These are phyloP conservation scores for Graphiopsis chlorocephala DNA, from an alignment of 2,329 filamentous ascomycete species.

Conservation along the genomic window DNA sequence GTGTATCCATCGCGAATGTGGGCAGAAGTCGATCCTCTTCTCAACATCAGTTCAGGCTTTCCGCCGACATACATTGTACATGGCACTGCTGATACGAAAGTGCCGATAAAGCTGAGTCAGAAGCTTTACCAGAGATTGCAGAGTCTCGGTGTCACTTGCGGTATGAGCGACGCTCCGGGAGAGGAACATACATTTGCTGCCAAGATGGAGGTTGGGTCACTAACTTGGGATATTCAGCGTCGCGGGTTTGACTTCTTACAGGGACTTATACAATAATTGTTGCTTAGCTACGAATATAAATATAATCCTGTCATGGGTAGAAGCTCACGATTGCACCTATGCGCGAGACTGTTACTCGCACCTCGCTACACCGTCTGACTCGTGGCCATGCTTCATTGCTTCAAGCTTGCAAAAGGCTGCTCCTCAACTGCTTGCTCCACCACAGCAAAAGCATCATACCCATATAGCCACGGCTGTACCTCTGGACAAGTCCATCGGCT, in stretches of 20 bases:
- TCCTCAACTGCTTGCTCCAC: conserved; percentile 32
- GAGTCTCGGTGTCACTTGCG: not conserved
- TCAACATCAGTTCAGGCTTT: not conserved
- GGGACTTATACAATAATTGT: not conserved
- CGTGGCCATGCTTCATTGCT: not conserved
- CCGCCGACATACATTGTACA: not conserved
- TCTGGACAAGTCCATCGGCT: conserved; percentile 54
- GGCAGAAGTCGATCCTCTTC: not conserved
- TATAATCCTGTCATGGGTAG: not conserved
- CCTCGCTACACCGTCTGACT: not conserved
- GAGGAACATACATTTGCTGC: not conserved
- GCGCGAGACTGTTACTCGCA: not conserved
- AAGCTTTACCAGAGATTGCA: not conserved
- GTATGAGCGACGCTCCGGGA: not conserved
- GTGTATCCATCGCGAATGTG: not conserved
- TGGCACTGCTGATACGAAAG: not conserved
- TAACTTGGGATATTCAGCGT: not conserved
- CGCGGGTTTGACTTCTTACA: not conserved
- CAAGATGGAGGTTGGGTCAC: not conserved
- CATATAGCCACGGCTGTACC: conserved; percentile 60
- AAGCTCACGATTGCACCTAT: not conserved
- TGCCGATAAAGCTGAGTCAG: not conserved
- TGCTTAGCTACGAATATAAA: not conserved
- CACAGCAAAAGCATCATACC: conserved; percentile 58
- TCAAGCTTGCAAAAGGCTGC: not conserved